A percentile compares a stretch with the other conserved stretches of the same genome.
Conservation (phyloP, 2,329 filamentous ascomycete genomes). For the Xylariaceae sp. region DNA sequence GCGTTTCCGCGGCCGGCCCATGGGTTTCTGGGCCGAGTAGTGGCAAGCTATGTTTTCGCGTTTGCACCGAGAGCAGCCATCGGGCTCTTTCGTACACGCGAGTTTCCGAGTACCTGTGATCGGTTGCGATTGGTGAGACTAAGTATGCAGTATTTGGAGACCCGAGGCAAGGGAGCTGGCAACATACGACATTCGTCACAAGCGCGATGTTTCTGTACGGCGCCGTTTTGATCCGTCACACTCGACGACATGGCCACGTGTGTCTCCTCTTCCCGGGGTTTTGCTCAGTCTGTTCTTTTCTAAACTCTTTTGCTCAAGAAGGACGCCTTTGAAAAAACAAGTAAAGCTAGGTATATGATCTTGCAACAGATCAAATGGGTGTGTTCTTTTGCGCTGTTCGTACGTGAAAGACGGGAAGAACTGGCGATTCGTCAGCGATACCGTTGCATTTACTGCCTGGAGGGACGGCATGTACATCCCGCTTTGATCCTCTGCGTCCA, state of each 20-base stretch:
- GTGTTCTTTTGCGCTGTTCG: no score
- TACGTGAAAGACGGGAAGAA: no score
- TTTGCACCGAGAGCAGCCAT: constrained; percentile 56
- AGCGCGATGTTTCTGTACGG: constrained; percentile 50
- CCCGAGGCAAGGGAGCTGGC: background rate
- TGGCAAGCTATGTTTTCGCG: constrained; percentile 54
- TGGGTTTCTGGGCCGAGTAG: constrained; percentile 63
- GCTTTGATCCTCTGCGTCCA: no score
- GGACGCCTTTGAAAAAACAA: no score
- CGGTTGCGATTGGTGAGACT: constrained; percentile 1
- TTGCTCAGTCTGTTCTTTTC: background rate
- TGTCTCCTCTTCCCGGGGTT: background rate
- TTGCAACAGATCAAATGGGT: no score
- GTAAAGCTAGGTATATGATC: no score
- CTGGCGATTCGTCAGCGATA: no score
- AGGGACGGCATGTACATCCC: no score
- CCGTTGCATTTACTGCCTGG: no score
- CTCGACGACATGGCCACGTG: constrained; percentile 10
- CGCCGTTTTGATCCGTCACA: constrained; percentile 7
- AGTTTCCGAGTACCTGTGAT: constrained; percentile 57
- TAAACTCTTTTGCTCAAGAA: no score
- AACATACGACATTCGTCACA: constrained; percentile 65
- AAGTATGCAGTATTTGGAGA: background rate
- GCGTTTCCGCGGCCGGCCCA: constrained; percentile 62
- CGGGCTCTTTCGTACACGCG: constrained; percentile 59